Base-by-base conservation (phyloP, 257 asterid species). In the Voacanga thouarsii region DNA sequence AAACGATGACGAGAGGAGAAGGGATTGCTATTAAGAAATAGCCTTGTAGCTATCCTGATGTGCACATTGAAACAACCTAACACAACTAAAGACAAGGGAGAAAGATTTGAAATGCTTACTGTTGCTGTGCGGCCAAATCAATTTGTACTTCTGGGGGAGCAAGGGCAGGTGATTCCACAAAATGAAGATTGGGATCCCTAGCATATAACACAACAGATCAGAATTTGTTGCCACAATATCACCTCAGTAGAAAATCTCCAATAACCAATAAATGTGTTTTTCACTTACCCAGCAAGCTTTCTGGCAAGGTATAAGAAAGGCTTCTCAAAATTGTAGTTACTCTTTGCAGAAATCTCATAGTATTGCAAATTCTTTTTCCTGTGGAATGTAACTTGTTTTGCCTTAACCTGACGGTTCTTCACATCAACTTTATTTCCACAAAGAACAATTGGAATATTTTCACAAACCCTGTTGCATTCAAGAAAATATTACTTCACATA, bases 301-400 rank as follows among this genome's bases (percentile, higher is more conserved):
- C 75, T 71, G 41, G 75, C 75, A 45, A 71, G 75, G 61, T 71
- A 71, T 18, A 71, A 30, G 61, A 71, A 71, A 53, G 97, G 97
- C 88, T 91, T 91, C 92, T 91, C 97, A 23, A 91, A 91, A 82
- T 91, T 91, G 88, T 91, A 91, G 79, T 91, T 91, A 43, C 97
- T 91, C 92, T 91, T 91, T 12, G 97, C 97, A 0, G 93, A 71
- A 71, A 71, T 71, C 44, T 71, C 75, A 49, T 71, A 71, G 37
- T 71, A 71, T 30, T 71, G 75, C 44, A 71, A 28, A 44, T 71
- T 71, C 23, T 71, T 71, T 61, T 51, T 71, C 75, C 75, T 71
- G 75, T 71, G 75, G 75, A 71, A 71, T 6, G 75, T 71, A 47
- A 71, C 75, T 71, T 71, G 75, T 49, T 51, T 71, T 12, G 75